Conservation (phyloP, 352 stramenopile species). For the Globisporangium mamillatum region DNA sequence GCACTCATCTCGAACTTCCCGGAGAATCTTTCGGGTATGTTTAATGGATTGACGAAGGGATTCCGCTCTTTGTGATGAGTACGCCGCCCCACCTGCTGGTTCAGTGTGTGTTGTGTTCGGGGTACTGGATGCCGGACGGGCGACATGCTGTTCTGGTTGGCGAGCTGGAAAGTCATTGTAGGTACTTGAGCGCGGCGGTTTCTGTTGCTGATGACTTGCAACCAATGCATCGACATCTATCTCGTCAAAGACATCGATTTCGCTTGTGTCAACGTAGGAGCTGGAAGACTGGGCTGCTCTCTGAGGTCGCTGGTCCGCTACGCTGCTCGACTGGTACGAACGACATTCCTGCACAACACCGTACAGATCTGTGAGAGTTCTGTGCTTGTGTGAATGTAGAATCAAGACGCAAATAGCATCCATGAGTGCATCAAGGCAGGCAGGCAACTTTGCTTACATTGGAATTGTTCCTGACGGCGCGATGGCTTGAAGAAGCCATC, state of each 20-base stretch:
- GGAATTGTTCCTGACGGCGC: background rate
- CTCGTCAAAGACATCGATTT: constrained; percentile 32
- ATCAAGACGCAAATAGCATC: background rate
- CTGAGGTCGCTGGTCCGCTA: background rate
- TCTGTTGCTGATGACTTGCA: constrained; percentile 37
- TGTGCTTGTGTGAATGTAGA: background rate
- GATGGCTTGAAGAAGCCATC: background rate
- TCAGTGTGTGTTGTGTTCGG: constrained; percentile 9
- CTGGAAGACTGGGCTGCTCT: background rate
- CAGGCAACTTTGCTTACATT: background rate
- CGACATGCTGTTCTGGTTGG: background rate
- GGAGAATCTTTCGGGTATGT: constrained; percentile 55
- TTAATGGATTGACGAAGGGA: constrained; percentile 54
- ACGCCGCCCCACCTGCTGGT: constrained; percentile 15
- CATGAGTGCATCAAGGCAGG: background rate
- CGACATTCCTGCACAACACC: constrained; percentile 2
- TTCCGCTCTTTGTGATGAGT: constrained; percentile 22
- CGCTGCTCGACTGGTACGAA: background rate
- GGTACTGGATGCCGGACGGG: background rate
- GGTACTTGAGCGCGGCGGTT: constrained; percentile 10
- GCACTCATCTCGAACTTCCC: constrained; percentile 70
- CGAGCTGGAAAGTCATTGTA: constrained; percentile 1
- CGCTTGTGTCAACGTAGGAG: constrained; percentile 3
- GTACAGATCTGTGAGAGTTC: background rate
- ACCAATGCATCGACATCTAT: constrained; percentile 58